Evolutionary conservation across 169 alveolate genomes (phyloP).

Genomic region (Haemoproteus tartakovskyi): DNA sequence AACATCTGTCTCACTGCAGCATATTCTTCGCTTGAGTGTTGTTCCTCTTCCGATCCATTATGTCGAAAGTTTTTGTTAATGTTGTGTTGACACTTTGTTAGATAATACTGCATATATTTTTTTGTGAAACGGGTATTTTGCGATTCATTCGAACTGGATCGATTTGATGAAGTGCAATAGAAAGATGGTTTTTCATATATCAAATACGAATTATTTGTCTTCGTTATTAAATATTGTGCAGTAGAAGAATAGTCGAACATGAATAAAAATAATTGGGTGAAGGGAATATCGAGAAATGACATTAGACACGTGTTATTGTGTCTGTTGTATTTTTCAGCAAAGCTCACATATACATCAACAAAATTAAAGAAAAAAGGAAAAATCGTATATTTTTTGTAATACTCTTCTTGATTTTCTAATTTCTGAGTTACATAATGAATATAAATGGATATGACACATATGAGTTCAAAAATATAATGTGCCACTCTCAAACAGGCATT

Average conservation of each 20-base stretch:
- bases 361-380: slow-evolving; percentile 18
- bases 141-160: too few relatives aligned
- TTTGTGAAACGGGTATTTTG: too few relatives aligned
- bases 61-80: too few relatives aligned
- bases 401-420: neutral
- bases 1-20: too few relatives aligned
- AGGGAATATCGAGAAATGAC: slow-evolving; percentile 19
- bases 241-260: slow-evolving; percentile 13
- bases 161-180: too few relatives aligned
- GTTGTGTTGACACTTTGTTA: too few relatives aligned
- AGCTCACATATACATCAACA: slow-evolving; percentile 25
- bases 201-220: too few relatives aligned
- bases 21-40: too few relatives aligned
- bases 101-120: too few relatives aligned
- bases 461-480: slow-evolving; percentile 22
- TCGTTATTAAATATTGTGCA: too few relatives aligned
- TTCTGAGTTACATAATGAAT: slow-evolving; percentile 19
- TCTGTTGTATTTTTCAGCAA: slow-evolving; percentile 32
- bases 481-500: slow-evolving; percentile 20
- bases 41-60: too few relatives aligned
- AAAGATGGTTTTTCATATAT: too few relatives aligned
- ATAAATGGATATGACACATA: neutral
- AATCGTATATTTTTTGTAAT: slow-evolving; percentile 13
- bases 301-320: slow-evolving; percentile 17
- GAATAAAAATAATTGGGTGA: slow-evolving; percentile 24